phyloP scores from a whole-genome alignment of 129 eudicot genomes.

The Sambucus nigra region DNA sequence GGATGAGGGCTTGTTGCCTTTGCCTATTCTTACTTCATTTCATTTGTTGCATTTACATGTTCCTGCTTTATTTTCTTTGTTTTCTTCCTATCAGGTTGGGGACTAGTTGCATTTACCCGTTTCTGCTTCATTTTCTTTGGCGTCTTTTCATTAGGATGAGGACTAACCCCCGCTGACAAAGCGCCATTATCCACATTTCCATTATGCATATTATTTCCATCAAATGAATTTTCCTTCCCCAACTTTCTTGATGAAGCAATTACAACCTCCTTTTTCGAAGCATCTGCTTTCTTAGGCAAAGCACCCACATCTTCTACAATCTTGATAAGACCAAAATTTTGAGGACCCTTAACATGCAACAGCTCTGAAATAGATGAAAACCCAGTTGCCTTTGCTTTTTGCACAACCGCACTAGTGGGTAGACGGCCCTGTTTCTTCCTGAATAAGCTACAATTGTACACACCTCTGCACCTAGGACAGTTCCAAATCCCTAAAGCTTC shows the following conservation, averaged over 20 bases:
- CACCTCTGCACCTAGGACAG: conserved; percentile 73
- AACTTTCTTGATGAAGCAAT: no score
- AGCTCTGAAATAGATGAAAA: conserved; percentile 79
- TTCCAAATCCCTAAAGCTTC: no score
- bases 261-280: conserved; percentile 35
- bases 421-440: conserved; percentile 80
- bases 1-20: no score
- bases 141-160: conserved; percentile 2
- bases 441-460: conserved; percentile 88
- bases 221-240: conserved; percentile 64
- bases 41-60: no score
- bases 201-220: no score
- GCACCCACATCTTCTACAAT: conserved; percentile 25
- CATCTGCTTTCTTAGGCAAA: conserved; percentile 16
- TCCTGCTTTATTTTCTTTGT: no score
- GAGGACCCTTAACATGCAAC: conserved; percentile 48
- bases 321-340: conserved; percentile 18
- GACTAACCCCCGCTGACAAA: conserved; percentile 2
- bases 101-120: no score
- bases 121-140: no score
- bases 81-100: no score
- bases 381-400: conserved; percentile 64
- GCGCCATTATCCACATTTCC: no score
- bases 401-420: conserved; percentile 63
- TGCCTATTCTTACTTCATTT: no score